Base-by-base conservation (phyloP, 176 grass and related monocot species). In the Oryza brachyantha region DNA sequence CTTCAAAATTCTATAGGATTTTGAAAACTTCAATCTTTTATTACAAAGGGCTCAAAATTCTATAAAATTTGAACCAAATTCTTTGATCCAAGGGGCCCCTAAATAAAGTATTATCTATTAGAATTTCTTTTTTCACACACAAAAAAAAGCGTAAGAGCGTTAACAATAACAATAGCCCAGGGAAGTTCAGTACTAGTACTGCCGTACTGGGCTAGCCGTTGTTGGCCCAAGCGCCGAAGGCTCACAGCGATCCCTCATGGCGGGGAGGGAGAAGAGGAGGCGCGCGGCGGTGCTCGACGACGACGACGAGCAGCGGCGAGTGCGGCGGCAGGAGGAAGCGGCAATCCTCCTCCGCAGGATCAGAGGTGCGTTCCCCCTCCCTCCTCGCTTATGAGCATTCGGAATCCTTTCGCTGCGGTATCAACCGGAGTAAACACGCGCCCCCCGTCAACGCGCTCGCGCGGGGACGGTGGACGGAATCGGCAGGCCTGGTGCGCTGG, bases 401-500 rank as follows among this genome's bases (percentile, higher is more conserved):
- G 0, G 58, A 38, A 10, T 37, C 21, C n/a, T n/a, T n/a, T n/a
- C n/a, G n/a, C n/a, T n/a, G n/a, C n/a, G n/a, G n/a, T n/a, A n/a
- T n/a, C n/a, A n/a, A n/a, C n/a, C n/a, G n/a, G n/a, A n/a, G n/a
- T 19, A 73, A 39, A 83, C 65, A 39, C 61, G 27, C 2, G 19
- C 43, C n/a, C 19, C 5, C 25, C 2, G 77, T 34, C 24, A 22
- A 24, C n/a, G n/a, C n/a, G n/a, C n/a, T n/a, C n/a, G n/a, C n/a
- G n/a, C n/a, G n/a, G n/a, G n/a, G n/a, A n/a, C n/a, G n/a, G n/a
- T n/a, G n/a, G 66, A 29, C 12, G 25, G 3, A 3, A 32, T 68
- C 22, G 13, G 68, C 83, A 91, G 86, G 81, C 22, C 90, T 97
- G 12, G 91, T 97, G 26, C 60, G 60, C 45, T 93, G 86, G 60